These are phyloP conservation scores for Omphalotus olearius DNA, from an alignment of 1,284 basidiomycete genomes.

Conservation along the genomic window DNA sequence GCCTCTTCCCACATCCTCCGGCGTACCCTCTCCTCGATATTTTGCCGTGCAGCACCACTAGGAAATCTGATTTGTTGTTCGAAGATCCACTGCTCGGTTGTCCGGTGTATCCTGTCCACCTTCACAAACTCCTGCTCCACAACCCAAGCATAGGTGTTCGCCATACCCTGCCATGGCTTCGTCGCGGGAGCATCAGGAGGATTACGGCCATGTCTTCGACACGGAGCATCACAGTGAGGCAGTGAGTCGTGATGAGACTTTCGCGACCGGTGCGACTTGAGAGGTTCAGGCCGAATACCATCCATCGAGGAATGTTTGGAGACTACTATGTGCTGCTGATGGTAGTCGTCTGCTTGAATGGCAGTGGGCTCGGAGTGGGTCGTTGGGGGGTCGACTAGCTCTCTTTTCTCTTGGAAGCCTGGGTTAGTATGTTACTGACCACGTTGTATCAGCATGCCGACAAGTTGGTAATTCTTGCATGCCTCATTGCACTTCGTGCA, in stretches of 20 bases:
- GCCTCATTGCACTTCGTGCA: slow-evolving; percentile 9
- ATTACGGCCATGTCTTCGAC: slow-evolving; percentile 20
- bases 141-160: slow-evolving; percentile 50
- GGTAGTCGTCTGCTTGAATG: no score
- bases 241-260: slow-evolving; percentile 1
- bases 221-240: slow-evolving; percentile 4
- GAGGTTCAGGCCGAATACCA: not conserved
- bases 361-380: no score
- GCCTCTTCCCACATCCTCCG: slow-evolving; percentile 46
- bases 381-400: no score
- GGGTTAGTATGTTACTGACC: slow-evolving; percentile 4
- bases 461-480: not conserved
- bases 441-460: slow-evolving; percentile 11
- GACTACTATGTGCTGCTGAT: no score
- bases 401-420: no score
- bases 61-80: slow-evolving; percentile 46
- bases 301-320: not conserved
- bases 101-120: slow-evolving; percentile 39
- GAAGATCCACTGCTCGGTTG: slow-evolving; percentile 58
- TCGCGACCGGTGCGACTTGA: not conserved
- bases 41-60: slow-evolving; percentile 24
- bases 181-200: slow-evolving; percentile 9
- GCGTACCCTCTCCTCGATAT: slow-evolving; percentile 22
- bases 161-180: slow-evolving; percentile 38
- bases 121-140: slow-evolving; percentile 46